These are phyloP conservation scores for Saposhnikovia divaricata DNA, from an alignment of 129 eudicot species.

Conservation along the genomic window DNA sequence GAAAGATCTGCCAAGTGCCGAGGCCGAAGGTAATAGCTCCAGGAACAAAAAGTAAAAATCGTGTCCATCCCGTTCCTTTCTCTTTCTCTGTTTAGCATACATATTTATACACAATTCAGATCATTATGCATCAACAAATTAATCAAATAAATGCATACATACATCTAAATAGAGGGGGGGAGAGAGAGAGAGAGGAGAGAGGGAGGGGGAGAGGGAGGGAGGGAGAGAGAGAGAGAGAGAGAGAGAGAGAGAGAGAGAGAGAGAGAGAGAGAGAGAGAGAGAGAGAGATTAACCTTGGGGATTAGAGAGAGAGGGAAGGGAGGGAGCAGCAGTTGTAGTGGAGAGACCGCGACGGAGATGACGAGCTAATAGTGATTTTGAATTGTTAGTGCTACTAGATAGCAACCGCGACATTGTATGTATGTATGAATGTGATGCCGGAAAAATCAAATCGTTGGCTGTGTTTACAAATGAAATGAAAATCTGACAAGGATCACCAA, in stretches of 20 bases:
- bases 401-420: neutral
- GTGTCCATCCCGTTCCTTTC: constrained; percentile 61
- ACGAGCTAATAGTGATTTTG: neutral
- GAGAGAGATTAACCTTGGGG: constrained; percentile 2
- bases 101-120: neutral
- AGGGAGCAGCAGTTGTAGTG: neutral
- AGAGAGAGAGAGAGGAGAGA: neutral
- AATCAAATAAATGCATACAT: neutral
- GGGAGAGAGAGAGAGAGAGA: constrained; percentile 3
- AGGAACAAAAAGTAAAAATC: constrained; percentile 78
- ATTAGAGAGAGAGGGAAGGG: constrained; percentile 1
- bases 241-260: neutral
- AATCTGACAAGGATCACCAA: neutral
- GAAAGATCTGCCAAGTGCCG: constrained; percentile 83
- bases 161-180: neutral
- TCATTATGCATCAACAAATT: neutral
- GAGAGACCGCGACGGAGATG: neutral
- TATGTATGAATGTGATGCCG: neutral
- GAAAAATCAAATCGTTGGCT: neutral
- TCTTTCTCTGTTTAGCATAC: constrained; percentile 31
- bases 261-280: neutral
- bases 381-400: neutral
- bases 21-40: constrained; percentile 86
- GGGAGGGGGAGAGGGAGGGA: too few relatives aligned
- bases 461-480: neutral